Base-by-base conservation (phyloP, 108 stramenopile species). In the Cyclotella kingstonii region DNA sequence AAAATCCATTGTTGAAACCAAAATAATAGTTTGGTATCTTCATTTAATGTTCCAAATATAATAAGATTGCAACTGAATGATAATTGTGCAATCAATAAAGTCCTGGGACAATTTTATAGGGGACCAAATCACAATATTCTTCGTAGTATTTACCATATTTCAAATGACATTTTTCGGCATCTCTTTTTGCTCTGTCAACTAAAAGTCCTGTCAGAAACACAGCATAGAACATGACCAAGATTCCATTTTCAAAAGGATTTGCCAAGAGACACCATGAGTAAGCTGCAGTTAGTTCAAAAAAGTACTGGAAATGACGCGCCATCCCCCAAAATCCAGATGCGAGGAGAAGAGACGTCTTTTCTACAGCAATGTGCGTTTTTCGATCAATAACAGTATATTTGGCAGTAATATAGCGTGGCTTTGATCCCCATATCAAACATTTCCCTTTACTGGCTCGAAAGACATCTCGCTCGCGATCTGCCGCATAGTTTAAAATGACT, bases 61-160 rank as follows among this genome's bases (percentile, higher is more conserved):
- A n/a, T n/a, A n/a, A n/a, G n/a, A n/a, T n/a, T n/a, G n/a, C n/a
- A n/a, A n/a, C n/a, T n/a, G n/a, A n/a, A n/a, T n/a, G n/a, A n/a
- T n/a, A n/a, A n/a, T n/a, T n/a, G n/a, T n/a, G n/a, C 36, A 36
- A 36, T 49, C 44, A 87, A 36, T 62, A 62, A 41, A 93, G 35
- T 22, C 87, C 87, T 18, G 91, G 91, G 46, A 93, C 67, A 73
- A 93, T 88, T 74, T 89, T 93, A 81, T 89, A 93, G 19, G 91
- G 91, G 18, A 93, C 91, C 56, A 78, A 57, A 23, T 80, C 65
- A 64, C 93, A 95, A 77, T 99, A 99, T 75, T 97, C 76, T 25
- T 95, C 92, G 79, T 93, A 99, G 68, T 95, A 85, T 59, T 83
- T 86, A 40, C 97, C 96, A 69, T 99, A 99, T 86, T 99, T 99